These are phyloP conservation scores for Neostapfia colusana DNA, from an alignment of 176 grass and related monocot species.

Conservation along the genomic window DNA sequence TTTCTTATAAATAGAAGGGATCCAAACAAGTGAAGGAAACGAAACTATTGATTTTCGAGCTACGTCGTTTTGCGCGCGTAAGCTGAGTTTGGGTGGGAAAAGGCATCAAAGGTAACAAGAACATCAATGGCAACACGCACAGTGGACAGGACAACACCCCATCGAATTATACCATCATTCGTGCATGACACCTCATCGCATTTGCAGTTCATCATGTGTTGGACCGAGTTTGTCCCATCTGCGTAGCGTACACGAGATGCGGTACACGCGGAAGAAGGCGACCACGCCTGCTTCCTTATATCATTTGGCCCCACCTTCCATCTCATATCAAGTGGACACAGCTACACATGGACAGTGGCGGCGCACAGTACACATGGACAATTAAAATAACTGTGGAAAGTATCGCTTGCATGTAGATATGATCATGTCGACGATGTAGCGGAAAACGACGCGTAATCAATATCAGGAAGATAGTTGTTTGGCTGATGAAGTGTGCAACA, in stretches of 20 bases:
- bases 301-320: neutral
- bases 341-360: neutral
- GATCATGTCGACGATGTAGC: too few relatives aligned
- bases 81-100: neutral
- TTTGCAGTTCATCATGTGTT: constrained; percentile 14
- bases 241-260: constrained; percentile 12
- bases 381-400: too few relatives aligned
- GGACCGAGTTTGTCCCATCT: constrained; percentile 41
- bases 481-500: too few relatives aligned
- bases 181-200: neutral
- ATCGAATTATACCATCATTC: neutral
- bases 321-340: neutral
- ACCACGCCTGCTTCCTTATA: neutral
- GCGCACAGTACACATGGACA: too few relatives aligned
- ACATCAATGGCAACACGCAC: constrained; percentile 10
- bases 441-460: too few relatives aligned
- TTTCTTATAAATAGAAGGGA: too few relatives aligned
- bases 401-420: too few relatives aligned
- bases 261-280: constrained; percentile 29
- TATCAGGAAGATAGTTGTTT: too few relatives aligned
- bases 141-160: neutral
- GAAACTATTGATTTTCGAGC: neutral
- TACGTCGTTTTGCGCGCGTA: neutral
- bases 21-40: too few relatives aligned
- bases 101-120: neutral